Base-by-base conservation (phyloP, 2,329 filamentous ascomycete genomes). In the Verticillium nonalfalfae region DNA sequence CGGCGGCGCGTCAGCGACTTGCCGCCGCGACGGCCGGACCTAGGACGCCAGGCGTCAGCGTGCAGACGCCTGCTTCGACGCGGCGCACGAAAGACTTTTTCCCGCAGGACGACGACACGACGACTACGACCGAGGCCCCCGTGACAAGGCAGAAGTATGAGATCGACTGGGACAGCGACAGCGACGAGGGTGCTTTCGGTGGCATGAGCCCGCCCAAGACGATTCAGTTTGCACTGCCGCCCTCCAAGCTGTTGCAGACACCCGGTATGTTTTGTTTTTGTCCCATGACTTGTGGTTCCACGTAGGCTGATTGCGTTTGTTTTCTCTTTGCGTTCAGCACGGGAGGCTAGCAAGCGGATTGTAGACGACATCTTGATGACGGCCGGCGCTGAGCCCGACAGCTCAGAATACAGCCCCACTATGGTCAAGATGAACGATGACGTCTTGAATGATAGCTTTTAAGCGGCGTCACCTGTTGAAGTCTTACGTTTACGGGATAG, bases 131-230 rank as follows among this genome's bases (percentile, higher is more conserved):
- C 13, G 64, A 61, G 4, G 66, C 65, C 26, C 57, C 58, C 13
- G 68, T 62, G 50, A 71, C 67, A 18, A 70, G 69, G 61, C 71
- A 74, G 34, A 76, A 72, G 62, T 82, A 85, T 59, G 85, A 88
- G 70, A 85, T 87, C 61, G 81, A 80, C 18, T 95, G 92, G 88
- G 89, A 93, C 59, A 90, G 87, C 68, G 89, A 93, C 64, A 87
- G 86, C 61, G 85, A 86, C 10, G 81, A 81, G 31, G 85, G 81
- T 52, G 70, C 85, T 6, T 88, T 89, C 62, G 84, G 83, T 7
- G 91, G 88, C 6, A 89, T 93, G 75, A 97, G 91, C 70, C 95
- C 95, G 34, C 95, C 95, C 0, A 98, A 98, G 80, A 95, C 91
- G 11, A 93, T 96, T 63, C 90, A 93, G 70, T 96, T 96, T 73